Evolutionary conservation across 2,329 filamentous ascomycete genomes (phyloP), one percentile per base, ranked within the genome.

Genomic region (Beauveria varroae): DNA sequence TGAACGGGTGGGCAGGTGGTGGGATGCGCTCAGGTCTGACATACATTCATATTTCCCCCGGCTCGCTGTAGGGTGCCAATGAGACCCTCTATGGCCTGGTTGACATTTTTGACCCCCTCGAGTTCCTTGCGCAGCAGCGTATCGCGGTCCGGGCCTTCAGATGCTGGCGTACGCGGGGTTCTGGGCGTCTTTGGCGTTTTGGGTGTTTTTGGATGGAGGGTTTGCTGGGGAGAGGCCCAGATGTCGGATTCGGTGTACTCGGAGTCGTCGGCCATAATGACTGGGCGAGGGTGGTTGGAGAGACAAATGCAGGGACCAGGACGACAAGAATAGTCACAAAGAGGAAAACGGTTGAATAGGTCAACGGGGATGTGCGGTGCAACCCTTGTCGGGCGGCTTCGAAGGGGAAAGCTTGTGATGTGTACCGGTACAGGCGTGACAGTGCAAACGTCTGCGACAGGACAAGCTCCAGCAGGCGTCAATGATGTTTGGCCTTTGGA

Each of bases 61-160:
- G 89, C 87, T 64, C 85, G 85, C 66, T 89, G 84, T 24, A 95
- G 77, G 49, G 87, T 90, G 37, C 82, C 81, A 28, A 92, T 82
- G 30, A 93, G 85, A 24, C 84, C 85, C 72, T 97, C 91, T 63
- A 99, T 90, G 46, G 92, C 88, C 67, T 87, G 83, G 74, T 99
- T 99, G 71, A 98, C 90, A 67, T 88, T 88, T 62, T 88, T 86
- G 37, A 99, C 87, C 53, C 87, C 89, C 64, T 92, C 87, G 30
- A 98, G 78, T 75, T 99, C 95, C 60, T 83, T 86, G 18, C 84
- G 87, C 67, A 99, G 78, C 16, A 85, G 83, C 2, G 85, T 85
- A 64, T 96, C 91, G 51, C 90, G 87, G 64, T 88, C 87, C 34
- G 71, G 62, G 68, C 86, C 86, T 55, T 76, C 75, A 41, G 73